phyloP scores from a whole-genome alignment of 805 yeast species.

The Hanseniaspora thailandica region DNA sequence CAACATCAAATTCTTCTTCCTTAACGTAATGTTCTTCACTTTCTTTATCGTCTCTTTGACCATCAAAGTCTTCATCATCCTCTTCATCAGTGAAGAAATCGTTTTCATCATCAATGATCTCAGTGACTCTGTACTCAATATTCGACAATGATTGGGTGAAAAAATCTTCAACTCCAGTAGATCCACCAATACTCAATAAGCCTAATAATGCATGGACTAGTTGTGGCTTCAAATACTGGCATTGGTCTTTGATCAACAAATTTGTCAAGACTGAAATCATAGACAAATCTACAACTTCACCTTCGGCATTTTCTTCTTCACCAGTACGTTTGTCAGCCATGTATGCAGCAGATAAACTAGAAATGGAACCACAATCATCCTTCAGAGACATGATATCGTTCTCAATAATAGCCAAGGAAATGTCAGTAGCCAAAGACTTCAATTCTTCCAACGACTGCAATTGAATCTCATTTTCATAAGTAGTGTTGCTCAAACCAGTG shows the following conservation, averaged over 20 bases:
- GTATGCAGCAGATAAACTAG: constrained; percentile 8
- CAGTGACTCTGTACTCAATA: constrained; percentile 6
- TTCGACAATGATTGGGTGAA: constrained; percentile 4
- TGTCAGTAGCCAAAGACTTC: constrained; percentile 2
- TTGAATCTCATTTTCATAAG: background rate
- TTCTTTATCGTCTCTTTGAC: constrained; percentile 18
- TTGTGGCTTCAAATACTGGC: constrained; percentile 66
- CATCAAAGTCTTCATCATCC: constrained; percentile 25
- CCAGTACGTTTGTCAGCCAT: constrained; percentile 1
- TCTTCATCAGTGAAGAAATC: constrained; percentile 15
- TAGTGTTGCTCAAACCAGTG: constrained; percentile 29
- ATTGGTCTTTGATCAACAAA: constrained; percentile 49
- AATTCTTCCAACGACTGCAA: background rate
- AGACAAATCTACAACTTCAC: constrained; percentile 43
- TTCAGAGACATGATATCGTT: constrained; percentile 11
- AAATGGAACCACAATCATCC: constrained; percentile 7
- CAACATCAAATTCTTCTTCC: background rate
- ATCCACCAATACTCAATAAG: constrained; percentile 48
- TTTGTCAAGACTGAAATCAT: constrained; percentile 44
- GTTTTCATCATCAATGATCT: constrained; percentile 11
- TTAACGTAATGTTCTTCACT: constrained; percentile 14
- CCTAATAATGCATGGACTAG: constrained; percentile 73
- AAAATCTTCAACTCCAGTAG: constrained; percentile 19
- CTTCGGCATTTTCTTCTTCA: constrained; percentile 2
- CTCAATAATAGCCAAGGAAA: constrained; percentile 5